Evolutionary conservation across 1,139 yeast genomes (phyloP), one percentile per base, ranked within the genome.

Genomic region (Kluyveromyces sp.): DNA sequence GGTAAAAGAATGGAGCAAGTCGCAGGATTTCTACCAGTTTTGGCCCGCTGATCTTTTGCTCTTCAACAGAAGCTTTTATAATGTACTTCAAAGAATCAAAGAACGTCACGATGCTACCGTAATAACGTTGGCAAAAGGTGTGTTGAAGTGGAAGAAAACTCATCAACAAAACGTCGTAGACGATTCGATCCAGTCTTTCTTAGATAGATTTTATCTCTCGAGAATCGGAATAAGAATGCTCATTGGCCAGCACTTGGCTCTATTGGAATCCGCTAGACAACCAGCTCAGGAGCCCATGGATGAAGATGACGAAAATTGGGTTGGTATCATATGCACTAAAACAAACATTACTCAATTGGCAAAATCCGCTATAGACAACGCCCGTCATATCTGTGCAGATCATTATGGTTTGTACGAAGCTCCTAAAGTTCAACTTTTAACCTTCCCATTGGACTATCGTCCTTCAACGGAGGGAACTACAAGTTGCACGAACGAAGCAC

Each of bases 61-160:
- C 50, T 88, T 83, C 67, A 88, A 86, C 65, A 77, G 77, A 55
- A 55, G 64, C 26, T 90, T 87, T 10, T 79, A 81, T 45, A 81
- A 81, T 45, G 72, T 87, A 0, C 70, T 88, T 49, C 75, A 79
- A 45, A 78, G 75, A 53, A 88, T 88, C 64, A 88, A 88, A 61
- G 78, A 77, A 57, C 73, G 96, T 45, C 96, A 89, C 62, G 96
- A 89, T 66, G 95, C 96, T 2, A 90, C 95, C 0, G 96, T 89
- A 8, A 85, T 95, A 7, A 88, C 96, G 0, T 83, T 89, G 65
- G 96, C 96, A 1, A 90, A 86, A 58, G 96, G 96, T 25, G 95
- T 88, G 7, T 81, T 83, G 58, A 95, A 86, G 66, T 89, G 96
- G 96, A 88, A 88, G 61, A 62, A 66, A 26, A 52, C 64, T 58